Base-by-base conservation (phyloP, 1,284 basidiomycete genomes). In the Vanrija humicola region DNA sequence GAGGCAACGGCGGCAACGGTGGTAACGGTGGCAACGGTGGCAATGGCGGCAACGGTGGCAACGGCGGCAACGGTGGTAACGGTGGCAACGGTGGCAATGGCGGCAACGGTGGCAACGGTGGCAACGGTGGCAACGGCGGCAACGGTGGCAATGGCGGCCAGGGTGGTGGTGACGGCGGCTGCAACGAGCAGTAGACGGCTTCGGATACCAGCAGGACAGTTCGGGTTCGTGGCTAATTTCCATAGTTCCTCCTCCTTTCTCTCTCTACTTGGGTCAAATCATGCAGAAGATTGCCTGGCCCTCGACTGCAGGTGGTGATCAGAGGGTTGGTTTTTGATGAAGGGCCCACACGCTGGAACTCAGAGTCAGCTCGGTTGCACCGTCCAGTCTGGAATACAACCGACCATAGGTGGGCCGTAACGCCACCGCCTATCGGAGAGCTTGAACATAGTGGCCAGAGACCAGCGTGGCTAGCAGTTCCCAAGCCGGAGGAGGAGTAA, bases 311-410 rank as follows among this genome's bases (percentile, higher is more conserved):
- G 12, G 12, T 34, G 34, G 9, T 34, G 2, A 14, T 34, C 28
- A 40, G 64, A 52, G 64, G 64, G 42, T 64, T 64, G 18, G 3
- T 23, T 23, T 23, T 23, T 2, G 21, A 23, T 23, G 21, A 23
- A 5, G 2, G 3, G 21, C 5, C 5, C 21, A 23, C 21, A 23
- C 21, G 21, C 21, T 23, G 21, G 21, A 23, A 23, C 21, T 23
- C 21, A 23, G 21, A 23, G 21, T 23, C 21, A 23, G 21, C 21
- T 15, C 18, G 14, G 19, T 43, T 25, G 28, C 6, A 45, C 19
- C 21, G 25, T 9, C 18, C 44, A 21, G 1, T 29, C 38, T 18
- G 38, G 39, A 3, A 28, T 26, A 6, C 25, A 12, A 9, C 21
- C 15, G 28, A 28, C 28, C 28, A 28, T 8, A 28, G 28, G 28